Conservation (phyloP, 2,329 filamentous ascomycete species). For the Colletotrichum spinosum region DNA sequence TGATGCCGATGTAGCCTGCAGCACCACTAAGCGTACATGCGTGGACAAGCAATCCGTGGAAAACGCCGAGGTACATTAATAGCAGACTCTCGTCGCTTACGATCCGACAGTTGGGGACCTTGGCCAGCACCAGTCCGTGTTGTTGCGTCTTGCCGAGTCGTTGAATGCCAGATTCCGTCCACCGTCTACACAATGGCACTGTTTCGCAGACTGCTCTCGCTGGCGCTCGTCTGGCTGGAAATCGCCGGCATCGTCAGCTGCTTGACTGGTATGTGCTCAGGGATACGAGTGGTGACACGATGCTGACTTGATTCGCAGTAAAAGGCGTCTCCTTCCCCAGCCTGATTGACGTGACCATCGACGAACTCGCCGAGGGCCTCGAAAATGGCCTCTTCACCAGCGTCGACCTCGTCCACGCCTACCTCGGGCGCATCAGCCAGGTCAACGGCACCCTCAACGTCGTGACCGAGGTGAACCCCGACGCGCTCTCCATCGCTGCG, state of each 20-base stretch:
- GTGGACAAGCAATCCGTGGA: not conserved
- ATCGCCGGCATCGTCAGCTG: slow-evolving; percentile 14
- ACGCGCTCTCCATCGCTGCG: slow-evolving; percentile 47
- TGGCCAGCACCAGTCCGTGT: no score
- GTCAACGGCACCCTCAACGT: slow-evolving; percentile 43
- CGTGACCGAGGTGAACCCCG: slow-evolving; percentile 50
- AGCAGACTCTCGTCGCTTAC: not conserved
- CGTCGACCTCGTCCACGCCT: slow-evolving; percentile 49
- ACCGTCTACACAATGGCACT: slow-evolving; percentile 1
- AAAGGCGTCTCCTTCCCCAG: slow-evolving; percentile 43
- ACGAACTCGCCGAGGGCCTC: slow-evolving; percentile 48
- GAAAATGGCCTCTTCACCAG: slow-evolving; percentile 48
- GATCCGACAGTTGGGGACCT: no score
- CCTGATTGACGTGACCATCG: slow-evolving; percentile 48
- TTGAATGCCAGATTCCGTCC: not conserved
- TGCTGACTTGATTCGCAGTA: slow-evolving; percentile 11
- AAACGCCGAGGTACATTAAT: slow-evolving; percentile 1
- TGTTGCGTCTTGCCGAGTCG: no score
- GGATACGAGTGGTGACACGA: not conserved
- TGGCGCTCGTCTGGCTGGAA: slow-evolving; percentile 23
- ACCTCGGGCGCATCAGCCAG: slow-evolving; percentile 42
- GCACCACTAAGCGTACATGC: slow-evolving; percentile 6
- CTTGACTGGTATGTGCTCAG: slow-evolving; percentile 18
- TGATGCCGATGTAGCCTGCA: slow-evolving; percentile 19
- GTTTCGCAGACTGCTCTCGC: not conserved